phyloP scores from a whole-genome alignment of 1,284 basidiomycete genomes.

The Stereum hirsutum region DNA sequence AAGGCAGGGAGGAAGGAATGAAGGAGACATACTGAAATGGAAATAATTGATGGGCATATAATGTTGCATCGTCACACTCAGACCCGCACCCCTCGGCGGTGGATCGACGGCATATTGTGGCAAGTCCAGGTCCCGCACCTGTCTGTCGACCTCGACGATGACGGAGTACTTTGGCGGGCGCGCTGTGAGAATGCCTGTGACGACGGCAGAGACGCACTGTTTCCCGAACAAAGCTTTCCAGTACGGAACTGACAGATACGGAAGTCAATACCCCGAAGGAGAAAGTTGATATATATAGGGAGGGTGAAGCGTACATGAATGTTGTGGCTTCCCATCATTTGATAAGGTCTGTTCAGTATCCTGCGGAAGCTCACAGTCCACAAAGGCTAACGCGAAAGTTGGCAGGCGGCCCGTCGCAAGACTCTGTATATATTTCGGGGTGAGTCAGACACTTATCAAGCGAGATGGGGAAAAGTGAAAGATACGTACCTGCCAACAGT shows the following conservation, averaged over 20 bases:
- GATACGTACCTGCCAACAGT: constrained; percentile 49
- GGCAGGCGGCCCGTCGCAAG: constrained; percentile 54
- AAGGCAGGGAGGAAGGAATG: constrained; percentile 9
- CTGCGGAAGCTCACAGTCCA: constrained; percentile 46
- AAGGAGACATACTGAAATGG: constrained; percentile 40
- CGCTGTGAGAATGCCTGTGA: constrained; percentile 43
- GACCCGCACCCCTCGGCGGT: constrained; percentile 17
- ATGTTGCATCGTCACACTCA: constrained; percentile 39
- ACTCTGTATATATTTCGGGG: constrained; percentile 31
- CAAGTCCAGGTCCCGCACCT: constrained; percentile 37
- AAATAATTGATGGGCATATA: constrained; percentile 63
- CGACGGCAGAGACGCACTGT: constrained; percentile 48
- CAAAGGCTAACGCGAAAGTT: constrained; percentile 38
- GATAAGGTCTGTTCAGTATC: constrained; percentile 30
- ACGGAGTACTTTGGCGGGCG: constrained; percentile 36
- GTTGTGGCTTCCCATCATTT: constrained; percentile 29
- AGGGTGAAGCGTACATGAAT: constrained; percentile 33
- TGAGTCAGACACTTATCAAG: too few species aligned
- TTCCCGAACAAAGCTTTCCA: constrained; percentile 69
- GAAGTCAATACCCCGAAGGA: constrained; percentile 39
- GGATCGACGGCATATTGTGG: constrained; percentile 35
- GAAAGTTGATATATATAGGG: not conserved
- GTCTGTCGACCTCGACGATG: constrained; percentile 33
- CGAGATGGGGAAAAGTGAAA: too few species aligned
- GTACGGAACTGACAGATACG: constrained; percentile 40